phyloP scores from a whole-genome alignment of 352 stramenopile species.

The Phytophthora tentaculata region DNA sequence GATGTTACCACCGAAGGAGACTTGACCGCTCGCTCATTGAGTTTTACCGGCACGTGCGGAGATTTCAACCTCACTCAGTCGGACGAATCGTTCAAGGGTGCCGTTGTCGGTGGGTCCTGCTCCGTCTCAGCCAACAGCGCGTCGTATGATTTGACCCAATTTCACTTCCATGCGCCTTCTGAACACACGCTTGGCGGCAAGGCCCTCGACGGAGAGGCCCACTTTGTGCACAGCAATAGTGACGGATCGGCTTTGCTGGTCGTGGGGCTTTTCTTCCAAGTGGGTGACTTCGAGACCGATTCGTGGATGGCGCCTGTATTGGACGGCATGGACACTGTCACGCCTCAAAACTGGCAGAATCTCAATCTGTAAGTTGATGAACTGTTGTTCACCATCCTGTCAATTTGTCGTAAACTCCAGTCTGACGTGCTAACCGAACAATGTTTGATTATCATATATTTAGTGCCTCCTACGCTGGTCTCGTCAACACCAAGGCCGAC shows the following conservation, averaged over 20 bases:
- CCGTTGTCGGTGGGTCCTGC: conserved; percentile 26
- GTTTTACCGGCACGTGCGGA: conserved; percentile 33
- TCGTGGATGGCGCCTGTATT: conserved; percentile 35
- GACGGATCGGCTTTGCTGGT: conserved; percentile 41
- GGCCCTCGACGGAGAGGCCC: conserved; percentile 37
- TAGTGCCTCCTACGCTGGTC: conserved; percentile 30
- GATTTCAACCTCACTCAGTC: conserved; percentile 37
- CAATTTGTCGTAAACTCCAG: background rate
- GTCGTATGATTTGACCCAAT: conserved; percentile 34
- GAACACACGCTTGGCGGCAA: conserved; percentile 50
- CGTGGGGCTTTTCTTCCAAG: conserved; percentile 38
- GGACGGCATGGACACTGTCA: conserved; percentile 33
- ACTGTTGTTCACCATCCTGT: too few relatives aligned
- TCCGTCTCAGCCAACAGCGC: conserved; percentile 15
- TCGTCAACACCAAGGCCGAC: conserved; percentile 23
- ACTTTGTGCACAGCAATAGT: conserved; percentile 51
- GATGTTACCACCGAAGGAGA: conserved; percentile 4
- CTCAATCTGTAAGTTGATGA: conserved; percentile 36
- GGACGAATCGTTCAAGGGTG: conserved; percentile 34
- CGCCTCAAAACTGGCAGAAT: conserved; percentile 9
- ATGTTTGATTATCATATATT: too few relatives aligned
- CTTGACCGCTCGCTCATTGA: conserved; percentile 17
- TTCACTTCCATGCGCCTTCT: conserved; percentile 50
- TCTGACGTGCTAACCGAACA: too few relatives aligned
- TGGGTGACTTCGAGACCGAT: conserved; percentile 26